Conservation (phyloP, 2,329 filamentous ascomycete genomes). For the Penicillium verrucosum region DNA sequence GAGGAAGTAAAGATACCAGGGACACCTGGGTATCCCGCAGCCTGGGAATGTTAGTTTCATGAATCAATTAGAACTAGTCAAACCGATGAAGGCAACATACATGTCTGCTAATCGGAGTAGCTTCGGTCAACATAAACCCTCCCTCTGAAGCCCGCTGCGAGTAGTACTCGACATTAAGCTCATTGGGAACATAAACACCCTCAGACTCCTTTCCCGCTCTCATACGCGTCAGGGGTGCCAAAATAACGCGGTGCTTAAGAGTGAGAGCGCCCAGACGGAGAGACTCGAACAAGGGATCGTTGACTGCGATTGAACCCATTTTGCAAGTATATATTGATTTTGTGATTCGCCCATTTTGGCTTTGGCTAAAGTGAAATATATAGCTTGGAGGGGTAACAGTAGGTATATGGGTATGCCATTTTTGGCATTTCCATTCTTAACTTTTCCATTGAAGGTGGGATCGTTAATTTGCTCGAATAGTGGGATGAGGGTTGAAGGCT, state of each 20-base stretch:
- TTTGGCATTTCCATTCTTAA: background rate
- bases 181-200: constrained; percentile 31
- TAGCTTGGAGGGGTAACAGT: background rate
- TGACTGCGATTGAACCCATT: constrained; percentile 26
- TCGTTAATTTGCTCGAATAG: background rate
- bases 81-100: constrained; percentile 2
- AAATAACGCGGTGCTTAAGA: constrained; percentile 28
- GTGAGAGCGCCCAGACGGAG: constrained; percentile 27
- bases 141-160: constrained; percentile 33
- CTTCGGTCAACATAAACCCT: constrained; percentile 35
- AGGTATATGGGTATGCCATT: too few relatives aligned
- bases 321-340: background rate
- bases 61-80: too few relatives aligned
- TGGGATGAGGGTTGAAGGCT: background rate
- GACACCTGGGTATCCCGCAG: constrained; percentile 29
- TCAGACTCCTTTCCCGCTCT: constrained; percentile 27
- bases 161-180: constrained; percentile 32
- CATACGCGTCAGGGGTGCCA: constrained; percentile 30
- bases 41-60: constrained; percentile 12
- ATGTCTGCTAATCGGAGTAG: constrained; percentile 31
- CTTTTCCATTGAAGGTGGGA: background rate
- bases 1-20: constrained; percentile 30
- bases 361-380: background rate
- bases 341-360: background rate
- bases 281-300: constrained; percentile 35